Evolutionary conservation across 2,329 filamentous ascomycete species (phyloP).

Genomic region (Alternaria longipes): DNA sequence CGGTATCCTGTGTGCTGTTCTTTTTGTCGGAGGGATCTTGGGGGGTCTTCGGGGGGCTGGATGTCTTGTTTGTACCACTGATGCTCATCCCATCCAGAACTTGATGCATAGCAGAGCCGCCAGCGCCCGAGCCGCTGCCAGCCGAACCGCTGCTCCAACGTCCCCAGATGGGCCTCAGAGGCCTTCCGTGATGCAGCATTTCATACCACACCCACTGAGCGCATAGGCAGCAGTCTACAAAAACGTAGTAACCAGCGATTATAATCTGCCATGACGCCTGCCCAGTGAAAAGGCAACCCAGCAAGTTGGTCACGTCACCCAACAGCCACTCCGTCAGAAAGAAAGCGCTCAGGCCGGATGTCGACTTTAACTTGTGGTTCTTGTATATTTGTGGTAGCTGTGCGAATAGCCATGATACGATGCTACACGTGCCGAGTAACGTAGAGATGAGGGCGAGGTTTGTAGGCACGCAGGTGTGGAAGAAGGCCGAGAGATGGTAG

Average conservation of each 20-base stretch:
- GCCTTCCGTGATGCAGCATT: constrained; percentile 61
- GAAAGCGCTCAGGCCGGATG: constrained; percentile 70
- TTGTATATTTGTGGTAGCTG: constrained; percentile 76
- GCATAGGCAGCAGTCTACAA: constrained; percentile 70
- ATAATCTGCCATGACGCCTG: constrained; percentile 74
- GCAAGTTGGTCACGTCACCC: constrained; percentile 69
- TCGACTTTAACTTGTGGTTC: constrained; percentile 70
- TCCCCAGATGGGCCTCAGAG: constrained; percentile 51
- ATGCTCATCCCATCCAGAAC: constrained; percentile 34
- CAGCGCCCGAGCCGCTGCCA: constrained; percentile 24
- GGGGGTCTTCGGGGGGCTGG: constrained; percentile 10
- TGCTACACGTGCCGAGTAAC: constrained; percentile 67
- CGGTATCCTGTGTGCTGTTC: constrained; percentile 19
- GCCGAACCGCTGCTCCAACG: constrained; percentile 31
- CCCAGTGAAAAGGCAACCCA: constrained; percentile 69
- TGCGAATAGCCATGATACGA: constrained; percentile 73
- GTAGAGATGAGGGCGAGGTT: constrained; percentile 70
- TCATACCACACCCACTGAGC: constrained; percentile 74
- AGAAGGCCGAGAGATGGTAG: constrained; percentile 64
- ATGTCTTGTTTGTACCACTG: constrained; percentile 19
- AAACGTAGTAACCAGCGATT: constrained; percentile 71
- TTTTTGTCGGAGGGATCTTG: constrained; percentile 20
- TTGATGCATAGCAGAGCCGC: constrained; percentile 41
- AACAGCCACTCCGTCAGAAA: constrained; percentile 73
- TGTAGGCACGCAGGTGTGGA: constrained; percentile 71